Base-by-base conservation (phyloP, 176 grass and related monocot species). In the Oryza nivara region DNA sequence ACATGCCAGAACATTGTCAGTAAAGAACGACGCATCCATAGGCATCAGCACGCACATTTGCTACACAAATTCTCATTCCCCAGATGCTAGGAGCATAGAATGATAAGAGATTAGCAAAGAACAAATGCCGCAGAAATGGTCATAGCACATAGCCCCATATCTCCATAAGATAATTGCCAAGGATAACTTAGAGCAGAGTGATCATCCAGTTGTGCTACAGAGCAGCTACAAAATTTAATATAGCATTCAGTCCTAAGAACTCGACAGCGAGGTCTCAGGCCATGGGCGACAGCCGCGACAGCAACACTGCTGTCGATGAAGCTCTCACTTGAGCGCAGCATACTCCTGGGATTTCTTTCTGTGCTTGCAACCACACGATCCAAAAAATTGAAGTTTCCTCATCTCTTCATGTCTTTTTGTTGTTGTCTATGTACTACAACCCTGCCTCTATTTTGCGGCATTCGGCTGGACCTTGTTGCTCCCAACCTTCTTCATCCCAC, bases 211-310 rank as follows among this genome's bases (percentile, higher is more conserved):
- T 76, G 79, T 65, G 85, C 85, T 75, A 90, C 63, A 87, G 70
- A 72, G 70, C 80, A 69, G 82, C 87, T 92, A 89, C 75, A 92
- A 84, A 89, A 92, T 77, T 83, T 80, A 87, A 67, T 75, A 73
- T 45, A 68, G 15, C 19, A 3, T 73, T 80, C 72, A 70, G 22
- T 80, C 79, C 64, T 28, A 83, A 7, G 73, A 83, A 79, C 48
- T 83, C 44, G 11, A 35, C 40, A 61, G 30, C 30, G 11, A 72
- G 76, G 79, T 23, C 72, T 68, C 74, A 70, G 75, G 45, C 80
- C 70, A 54, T 75, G 75, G 80, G 70, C 64, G 78, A 40, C 4
- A 67, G 70, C 60, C 75, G 70, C 64, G 78, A 40, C 4, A 67
- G 70, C 60, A 79, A 40, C 7, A 67, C n/a, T 11, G 70, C 69